These are phyloP conservation scores for Penstemon davidsonii DNA, from an alignment of 257 asterid genomes.

Conservation along the genomic window DNA sequence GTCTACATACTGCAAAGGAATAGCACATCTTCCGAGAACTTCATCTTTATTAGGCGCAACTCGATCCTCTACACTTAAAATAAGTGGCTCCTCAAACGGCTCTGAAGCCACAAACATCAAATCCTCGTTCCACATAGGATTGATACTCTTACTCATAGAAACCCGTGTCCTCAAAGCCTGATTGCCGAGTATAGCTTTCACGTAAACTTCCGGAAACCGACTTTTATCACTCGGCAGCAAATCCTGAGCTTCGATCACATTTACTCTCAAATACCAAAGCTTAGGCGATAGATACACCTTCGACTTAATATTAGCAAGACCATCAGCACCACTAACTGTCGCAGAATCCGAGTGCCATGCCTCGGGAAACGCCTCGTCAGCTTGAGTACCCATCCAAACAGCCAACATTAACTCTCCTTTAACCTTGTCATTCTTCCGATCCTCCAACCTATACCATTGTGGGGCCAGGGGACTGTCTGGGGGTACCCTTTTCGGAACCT, in stretches of 20 bases:
- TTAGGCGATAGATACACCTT: constrained; percentile 74
- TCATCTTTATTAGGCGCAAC: constrained; percentile 71
- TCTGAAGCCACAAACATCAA: constrained; percentile 80
- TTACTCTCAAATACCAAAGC: constrained; percentile 74
- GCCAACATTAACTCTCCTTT: constrained; percentile 76
- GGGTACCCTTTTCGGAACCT: constrained; percentile 64
- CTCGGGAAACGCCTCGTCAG: constrained; percentile 75
- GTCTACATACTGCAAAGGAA: constrained; percentile 57
- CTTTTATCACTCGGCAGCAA: constrained; percentile 51
- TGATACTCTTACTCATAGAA: constrained; percentile 55
- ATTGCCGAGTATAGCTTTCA: constrained; percentile 65
- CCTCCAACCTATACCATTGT: constrained; percentile 71
- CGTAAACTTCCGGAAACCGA: constrained; percentile 64
- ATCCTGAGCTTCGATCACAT: constrained; percentile 75
- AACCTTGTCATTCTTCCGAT: constrained; percentile 48
- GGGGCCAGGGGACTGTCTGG: constrained; percentile 77
- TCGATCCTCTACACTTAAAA: constrained; percentile 66
- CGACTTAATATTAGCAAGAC: constrained; percentile 52
- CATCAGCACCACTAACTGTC: constrained; percentile 56
- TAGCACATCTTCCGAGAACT: constrained; percentile 56
- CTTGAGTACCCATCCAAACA: constrained; percentile 85
- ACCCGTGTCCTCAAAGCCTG: constrained; percentile 57
- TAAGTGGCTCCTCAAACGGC: constrained; percentile 69
- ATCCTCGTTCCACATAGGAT: constrained; percentile 84
- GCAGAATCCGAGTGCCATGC: constrained; percentile 79